phyloP scores from a whole-genome alignment of 2,329 filamentous ascomycete species.

The Penicillium nordicum region DNA sequence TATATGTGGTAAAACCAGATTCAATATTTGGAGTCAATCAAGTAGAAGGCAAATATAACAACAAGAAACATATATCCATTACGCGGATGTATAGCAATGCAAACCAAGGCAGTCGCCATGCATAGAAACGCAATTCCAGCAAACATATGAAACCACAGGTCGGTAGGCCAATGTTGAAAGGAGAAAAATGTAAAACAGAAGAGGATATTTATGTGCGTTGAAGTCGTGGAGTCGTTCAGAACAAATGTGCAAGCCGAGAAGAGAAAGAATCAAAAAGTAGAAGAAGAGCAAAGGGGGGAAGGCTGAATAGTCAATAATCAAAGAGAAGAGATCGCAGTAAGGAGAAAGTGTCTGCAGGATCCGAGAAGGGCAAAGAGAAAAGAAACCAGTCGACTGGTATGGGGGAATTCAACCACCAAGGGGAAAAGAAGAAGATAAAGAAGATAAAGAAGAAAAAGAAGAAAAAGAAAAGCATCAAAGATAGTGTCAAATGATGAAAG shows the following conservation, averaged over 20 bases:
- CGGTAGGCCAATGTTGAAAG: not conserved
- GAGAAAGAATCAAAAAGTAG: not conserved
- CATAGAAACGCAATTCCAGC: constrained; percentile 1
- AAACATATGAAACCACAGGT: not conserved
- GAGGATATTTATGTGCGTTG: constrained; percentile 6
- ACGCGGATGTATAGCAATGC: constrained; percentile 1
- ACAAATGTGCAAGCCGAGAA: not conserved
- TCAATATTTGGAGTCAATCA: not conserved
- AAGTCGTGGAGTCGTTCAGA: constrained; percentile 1
- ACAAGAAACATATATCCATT: constrained; percentile 8
- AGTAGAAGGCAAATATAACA: not conserved
- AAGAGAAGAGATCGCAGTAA: not conserved
- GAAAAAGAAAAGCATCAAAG: not conserved
- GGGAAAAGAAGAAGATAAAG: not conserved
- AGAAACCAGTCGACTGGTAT: not conserved
- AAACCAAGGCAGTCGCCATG: constrained; percentile 7
- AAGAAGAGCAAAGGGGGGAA: not conserved
- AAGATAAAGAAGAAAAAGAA: not conserved
- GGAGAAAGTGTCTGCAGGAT: not conserved
- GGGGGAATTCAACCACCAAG: not conserved
- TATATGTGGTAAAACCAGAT: too few species aligned
- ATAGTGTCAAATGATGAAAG: not conserved
- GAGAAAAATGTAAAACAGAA: constrained; percentile 3
- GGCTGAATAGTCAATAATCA: not conserved
- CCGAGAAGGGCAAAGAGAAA: not conserved